Evolutionary conservation across 345 rosid genomes (phyloP).

Genomic region (Bruguiera sexangula): DNA sequence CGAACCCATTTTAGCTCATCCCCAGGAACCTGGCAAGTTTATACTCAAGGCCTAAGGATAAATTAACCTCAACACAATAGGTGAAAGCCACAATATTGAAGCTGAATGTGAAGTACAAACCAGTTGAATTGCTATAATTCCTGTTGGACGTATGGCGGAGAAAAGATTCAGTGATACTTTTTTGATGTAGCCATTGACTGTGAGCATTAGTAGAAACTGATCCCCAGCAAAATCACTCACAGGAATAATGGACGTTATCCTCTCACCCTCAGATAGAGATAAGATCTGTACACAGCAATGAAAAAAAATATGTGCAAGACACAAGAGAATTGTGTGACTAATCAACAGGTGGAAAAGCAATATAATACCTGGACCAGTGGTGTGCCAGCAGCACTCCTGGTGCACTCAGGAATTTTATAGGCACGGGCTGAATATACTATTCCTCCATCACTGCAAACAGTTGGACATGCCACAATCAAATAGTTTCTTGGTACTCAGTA

Average conservation of each 20-base stretch:
- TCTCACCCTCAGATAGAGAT: conserved; percentile 86
- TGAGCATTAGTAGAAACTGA: conserved; percentile 86
- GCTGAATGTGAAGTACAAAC: conserved; percentile 42
- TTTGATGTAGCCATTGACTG: conserved; percentile 93
- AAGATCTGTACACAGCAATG: conserved; percentile 53
- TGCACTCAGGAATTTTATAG: conserved; percentile 88
- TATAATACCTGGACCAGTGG: conserved; percentile 79
- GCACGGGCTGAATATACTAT: conserved; percentile 93
- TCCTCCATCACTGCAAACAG: conserved; percentile 68
- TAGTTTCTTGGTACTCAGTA: neutral
- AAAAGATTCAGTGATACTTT: conserved; percentile 78
- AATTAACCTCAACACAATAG: neutral
- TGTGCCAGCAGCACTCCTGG: conserved; percentile 86
- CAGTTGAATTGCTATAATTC: conserved; percentile 95
- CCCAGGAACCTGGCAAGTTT: conserved; percentile 68
- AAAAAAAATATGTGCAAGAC: conserved; percentile 15
- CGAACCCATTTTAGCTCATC: conserved; percentile 95
- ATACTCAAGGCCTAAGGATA: conserved; percentile 6
- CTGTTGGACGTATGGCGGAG: conserved; percentile 88
- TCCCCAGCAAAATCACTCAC: conserved; percentile 79
- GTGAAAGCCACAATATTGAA: neutral
- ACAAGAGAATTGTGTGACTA: conserved; percentile 4
- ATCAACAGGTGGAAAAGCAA: conserved; percentile 1
- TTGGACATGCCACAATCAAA: neutral
- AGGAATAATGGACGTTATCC: conserved; percentile 92